Evolutionary conservation across 2,329 filamentous ascomycete genomes (phyloP).

Genomic region (Pestalotiopsis fici): DNA sequence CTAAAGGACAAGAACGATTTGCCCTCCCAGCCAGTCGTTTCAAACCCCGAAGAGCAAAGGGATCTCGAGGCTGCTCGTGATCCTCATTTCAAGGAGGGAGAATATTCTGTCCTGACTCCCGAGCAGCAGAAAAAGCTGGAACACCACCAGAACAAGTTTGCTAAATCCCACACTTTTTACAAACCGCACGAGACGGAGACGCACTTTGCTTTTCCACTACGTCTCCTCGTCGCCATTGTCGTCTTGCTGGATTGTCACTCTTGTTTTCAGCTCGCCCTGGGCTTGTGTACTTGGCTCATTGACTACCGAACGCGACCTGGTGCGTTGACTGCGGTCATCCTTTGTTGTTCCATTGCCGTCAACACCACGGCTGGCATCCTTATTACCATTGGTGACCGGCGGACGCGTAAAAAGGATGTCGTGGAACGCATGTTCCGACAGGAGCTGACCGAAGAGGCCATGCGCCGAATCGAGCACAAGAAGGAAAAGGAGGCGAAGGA

Average conservation of each 20-base stretch:
- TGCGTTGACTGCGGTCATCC: slow-evolving; percentile 78
- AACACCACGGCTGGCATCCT: slow-evolving; percentile 77
- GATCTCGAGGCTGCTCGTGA: slow-evolving; percentile 42
- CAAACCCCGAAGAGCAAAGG: slow-evolving; percentile 42
- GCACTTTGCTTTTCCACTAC: slow-evolving; percentile 76
- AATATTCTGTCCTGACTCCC: slow-evolving; percentile 61
- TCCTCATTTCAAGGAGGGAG: slow-evolving; percentile 43
- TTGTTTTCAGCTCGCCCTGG: slow-evolving; percentile 77
- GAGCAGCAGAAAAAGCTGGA: slow-evolving; percentile 69
- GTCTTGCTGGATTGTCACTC: slow-evolving; percentile 79
- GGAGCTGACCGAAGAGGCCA: slow-evolving; percentile 64
- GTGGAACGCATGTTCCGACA: slow-evolving; percentile 76
- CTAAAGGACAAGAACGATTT: slow-evolving; percentile 71
- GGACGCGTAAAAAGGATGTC: slow-evolving; percentile 84
- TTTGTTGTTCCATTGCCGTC: slow-evolving; percentile 75
- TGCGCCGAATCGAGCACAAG: slow-evolving; percentile 7
- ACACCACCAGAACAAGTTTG: slow-evolving; percentile 78
- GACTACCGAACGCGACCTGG: slow-evolving; percentile 68
- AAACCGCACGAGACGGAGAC: slow-evolving; percentile 85
- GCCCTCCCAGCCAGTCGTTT: slow-evolving; percentile 41
- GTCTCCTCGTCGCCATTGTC: slow-evolving; percentile 75
- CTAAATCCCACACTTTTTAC: slow-evolving; percentile 85
- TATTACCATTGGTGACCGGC: slow-evolving; percentile 75
- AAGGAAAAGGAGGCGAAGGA: slow-evolving; percentile 12
- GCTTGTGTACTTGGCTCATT: slow-evolving; percentile 78